phyloP scores from a whole-genome alignment of 1,284 basidiomycete genomes.

The Sanghuangporus weigelae region DNA sequence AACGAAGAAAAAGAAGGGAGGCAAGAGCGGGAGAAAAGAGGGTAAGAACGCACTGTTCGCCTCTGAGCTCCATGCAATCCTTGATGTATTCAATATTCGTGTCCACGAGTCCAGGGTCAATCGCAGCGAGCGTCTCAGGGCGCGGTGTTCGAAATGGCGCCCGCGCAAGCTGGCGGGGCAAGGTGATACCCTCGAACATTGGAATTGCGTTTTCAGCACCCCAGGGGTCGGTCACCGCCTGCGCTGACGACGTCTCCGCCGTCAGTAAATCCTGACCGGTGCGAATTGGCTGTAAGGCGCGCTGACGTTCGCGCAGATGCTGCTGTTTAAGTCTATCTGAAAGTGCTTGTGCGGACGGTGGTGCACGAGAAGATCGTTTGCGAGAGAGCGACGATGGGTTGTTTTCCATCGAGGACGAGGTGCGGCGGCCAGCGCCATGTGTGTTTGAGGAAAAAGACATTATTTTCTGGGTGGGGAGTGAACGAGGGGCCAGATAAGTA shows the following conservation, averaged over 20 bases:
- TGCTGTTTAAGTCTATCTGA: background rate
- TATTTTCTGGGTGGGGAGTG: background rate
- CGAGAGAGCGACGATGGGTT: background rate
- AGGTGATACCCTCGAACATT: slow-evolving; percentile 12
- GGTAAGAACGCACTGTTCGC: slow-evolving; percentile 29
- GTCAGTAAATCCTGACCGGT: background rate
- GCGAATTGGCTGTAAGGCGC: background rate
- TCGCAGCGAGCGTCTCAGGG: slow-evolving; percentile 24
- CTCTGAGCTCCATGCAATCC: slow-evolving; percentile 30
- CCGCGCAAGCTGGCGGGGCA: slow-evolving; percentile 32
- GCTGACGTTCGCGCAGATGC: background rate
- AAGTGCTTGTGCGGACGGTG: background rate
- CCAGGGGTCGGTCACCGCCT: background rate
- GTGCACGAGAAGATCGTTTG: background rate
- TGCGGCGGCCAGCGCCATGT: background rate
- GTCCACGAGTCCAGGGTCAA: slow-evolving; percentile 30
- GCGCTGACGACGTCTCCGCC: slow-evolving; percentile 1
- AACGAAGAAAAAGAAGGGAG: background rate
- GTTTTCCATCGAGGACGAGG: background rate
- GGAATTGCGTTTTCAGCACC: background rate
- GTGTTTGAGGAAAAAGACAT: background rate
- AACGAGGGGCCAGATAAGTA: background rate
- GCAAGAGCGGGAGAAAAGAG: background rate
- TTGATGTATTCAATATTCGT: slow-evolving; percentile 33
- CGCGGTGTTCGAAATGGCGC: slow-evolving; percentile 27